Conservation (phyloP, 2,329 filamentous ascomycete genomes). For the Colletotrichum theobromicola region DNA sequence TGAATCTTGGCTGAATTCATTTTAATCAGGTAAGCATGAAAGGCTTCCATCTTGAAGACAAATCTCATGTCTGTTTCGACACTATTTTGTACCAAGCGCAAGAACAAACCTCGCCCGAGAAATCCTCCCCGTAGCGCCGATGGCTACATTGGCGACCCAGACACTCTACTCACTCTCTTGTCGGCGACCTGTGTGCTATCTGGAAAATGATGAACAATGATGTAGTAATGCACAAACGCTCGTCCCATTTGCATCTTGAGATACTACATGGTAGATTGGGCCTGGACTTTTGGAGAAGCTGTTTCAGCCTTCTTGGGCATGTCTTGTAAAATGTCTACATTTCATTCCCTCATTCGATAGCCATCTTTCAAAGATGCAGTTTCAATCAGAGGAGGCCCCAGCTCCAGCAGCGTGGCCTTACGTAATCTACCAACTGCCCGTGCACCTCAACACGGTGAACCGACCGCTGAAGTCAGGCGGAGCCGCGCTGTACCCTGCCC, state of each 20-base stretch:
- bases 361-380: not conserved
- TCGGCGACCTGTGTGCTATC: not conserved
- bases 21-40: not conserved
- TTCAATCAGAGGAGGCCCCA: not conserved
- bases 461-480: not conserved
- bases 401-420: not conserved
- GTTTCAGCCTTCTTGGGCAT: not conserved
- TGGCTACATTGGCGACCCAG: not conserved
- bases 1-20: not conserved
- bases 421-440: not conserved
- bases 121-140: not conserved
- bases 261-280: not conserved
- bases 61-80: not conserved
- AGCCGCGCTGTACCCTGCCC: not conserved
- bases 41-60: not conserved
- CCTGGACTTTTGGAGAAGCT: not conserved
- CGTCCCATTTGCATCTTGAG: not conserved
- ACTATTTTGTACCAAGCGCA: not conserved
- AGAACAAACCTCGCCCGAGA: not conserved
- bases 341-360: too few relatives aligned
- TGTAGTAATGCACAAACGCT: not conserved
- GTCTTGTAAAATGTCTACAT: too few relatives aligned
- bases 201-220: not conserved
- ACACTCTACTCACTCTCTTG: not conserved
- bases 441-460: too few relatives aligned